phyloP scores from a whole-genome alignment of 495 filamentous ascomycete species.

The Apiosordaria backusii region DNA sequence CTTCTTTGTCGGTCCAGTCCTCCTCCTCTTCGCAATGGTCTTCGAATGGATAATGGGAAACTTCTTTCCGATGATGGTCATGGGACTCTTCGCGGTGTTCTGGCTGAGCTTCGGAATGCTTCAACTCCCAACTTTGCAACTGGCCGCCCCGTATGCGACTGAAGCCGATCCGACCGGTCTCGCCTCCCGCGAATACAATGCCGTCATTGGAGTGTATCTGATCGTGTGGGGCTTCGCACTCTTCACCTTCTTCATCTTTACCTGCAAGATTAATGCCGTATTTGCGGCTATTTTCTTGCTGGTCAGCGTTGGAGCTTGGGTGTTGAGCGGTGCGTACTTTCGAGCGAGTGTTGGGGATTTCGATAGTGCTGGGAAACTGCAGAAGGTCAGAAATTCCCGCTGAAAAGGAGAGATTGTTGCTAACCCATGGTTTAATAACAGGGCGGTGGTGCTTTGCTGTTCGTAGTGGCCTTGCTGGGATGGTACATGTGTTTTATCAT shows the following conservation, averaged over 20 bases:
- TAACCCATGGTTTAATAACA: conserved; percentile 17
- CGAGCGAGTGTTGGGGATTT: conserved; percentile 45
- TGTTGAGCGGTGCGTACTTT: conserved; percentile 50
- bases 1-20: conserved; percentile 52
- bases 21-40: conserved; percentile 46
- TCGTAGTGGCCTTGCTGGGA: conserved; percentile 48
- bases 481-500: conserved; percentile 56
- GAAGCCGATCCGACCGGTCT: conserved; percentile 42
- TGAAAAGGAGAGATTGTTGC: background rate
- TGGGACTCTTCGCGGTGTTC: conserved; percentile 55
- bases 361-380: conserved; percentile 40
- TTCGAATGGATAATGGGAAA: conserved; percentile 52
- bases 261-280: conserved; percentile 51
- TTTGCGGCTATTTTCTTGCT: conserved; percentile 53
- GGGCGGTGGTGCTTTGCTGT: conserved; percentile 47
- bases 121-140: conserved; percentile 48
- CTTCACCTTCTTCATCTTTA: conserved; percentile 56
- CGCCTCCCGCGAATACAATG: conserved; percentile 45
- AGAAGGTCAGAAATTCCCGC: conserved; percentile 38
- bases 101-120: conserved; percentile 54
- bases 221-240: conserved; percentile 56
- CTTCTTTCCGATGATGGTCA: conserved; percentile 57
- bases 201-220: conserved; percentile 48
- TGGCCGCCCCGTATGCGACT: conserved; percentile 47
- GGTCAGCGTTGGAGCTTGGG: conserved; percentile 47